These are phyloP conservation scores for Psilocybe tampanensis DNA, from an alignment of 768 basidiomycete species.

Conservation along the genomic window DNA sequence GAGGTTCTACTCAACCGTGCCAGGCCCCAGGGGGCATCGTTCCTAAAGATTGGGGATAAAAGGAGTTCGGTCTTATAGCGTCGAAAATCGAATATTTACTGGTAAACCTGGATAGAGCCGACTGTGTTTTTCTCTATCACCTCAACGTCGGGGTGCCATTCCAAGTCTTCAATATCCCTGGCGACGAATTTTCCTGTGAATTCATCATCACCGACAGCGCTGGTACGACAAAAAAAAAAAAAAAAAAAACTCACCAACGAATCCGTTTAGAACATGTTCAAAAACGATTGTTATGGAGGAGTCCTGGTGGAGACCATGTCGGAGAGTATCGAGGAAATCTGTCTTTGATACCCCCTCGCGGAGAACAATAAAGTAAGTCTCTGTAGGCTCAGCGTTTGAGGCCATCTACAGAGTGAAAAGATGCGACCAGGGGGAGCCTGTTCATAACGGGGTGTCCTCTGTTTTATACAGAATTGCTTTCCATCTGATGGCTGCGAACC, in stretches of 20 bases:
- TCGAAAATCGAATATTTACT: too few relatives aligned
- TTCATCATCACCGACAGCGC: too few relatives aligned
- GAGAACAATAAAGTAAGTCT: not conserved
- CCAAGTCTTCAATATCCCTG: not conserved
- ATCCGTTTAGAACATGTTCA: not conserved
- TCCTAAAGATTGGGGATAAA: not conserved
- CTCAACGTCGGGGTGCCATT: not conserved
- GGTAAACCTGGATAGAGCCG: too few relatives aligned
- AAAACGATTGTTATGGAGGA: not conserved
- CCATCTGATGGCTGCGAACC: too few relatives aligned
- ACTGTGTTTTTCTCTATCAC: not conserved
- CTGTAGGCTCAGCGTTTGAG: not conserved
- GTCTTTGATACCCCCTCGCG: not conserved
- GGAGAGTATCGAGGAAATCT: not conserved
- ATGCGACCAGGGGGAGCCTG: too few relatives aligned
- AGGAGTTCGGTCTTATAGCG: not conserved
- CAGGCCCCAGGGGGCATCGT: not conserved
- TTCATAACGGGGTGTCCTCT: too few relatives aligned
- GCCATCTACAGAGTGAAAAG: not conserved
- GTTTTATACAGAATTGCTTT: too few relatives aligned
- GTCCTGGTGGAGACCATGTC: not conserved
- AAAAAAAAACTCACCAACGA: not conserved
- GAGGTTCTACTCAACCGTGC: not conserved
- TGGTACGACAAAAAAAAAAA: too few relatives aligned
- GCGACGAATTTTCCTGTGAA: not conserved